Base-by-base conservation (phyloP, 306 rosid genomes). In the Castanea crenata region DNA sequence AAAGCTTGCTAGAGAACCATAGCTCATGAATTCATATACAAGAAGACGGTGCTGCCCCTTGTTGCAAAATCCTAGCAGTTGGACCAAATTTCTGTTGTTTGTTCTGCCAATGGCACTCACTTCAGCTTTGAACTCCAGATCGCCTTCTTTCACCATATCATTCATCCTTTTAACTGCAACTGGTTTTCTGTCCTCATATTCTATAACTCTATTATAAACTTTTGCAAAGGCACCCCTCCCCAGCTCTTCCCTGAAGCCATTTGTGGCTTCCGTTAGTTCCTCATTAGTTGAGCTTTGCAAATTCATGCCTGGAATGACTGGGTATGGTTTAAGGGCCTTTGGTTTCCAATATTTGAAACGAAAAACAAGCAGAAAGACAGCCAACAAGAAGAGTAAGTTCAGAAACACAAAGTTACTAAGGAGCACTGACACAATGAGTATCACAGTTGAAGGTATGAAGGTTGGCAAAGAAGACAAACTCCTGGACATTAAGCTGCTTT, bases 11-110 rank as follows among this genome's bases (percentile, higher is more conserved):
- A 83, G 69, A 0, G 83, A 51, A 25, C 85, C 89, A 35, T 83
- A 83, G 55, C 81, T 78, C 83, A 83, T 61, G 77, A 74, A 83
- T 77, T 86, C 83, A 51, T 83, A 86, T 8, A 86, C 87, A 27
- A 86, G 76, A 18, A 80, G 34, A 4, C 85, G 23, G 1, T 80
- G 71, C 31, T 34, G 44, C 4, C 77, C 82, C 55, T 87, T 80
- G 5, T 84, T 76, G 41, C 88, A 84, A 13, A 70, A 87, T 18
- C 90, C 82, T 6, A 84, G 32, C 38, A 87, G 49, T 52, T 52
- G 71, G 14, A 87, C 82, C 1, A 81, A 59, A 62, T 84, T 87
- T 74, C 75, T 78, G 71, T 78, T 87, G 69, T 83, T 84, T 3
- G 81, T 86, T 55, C 67, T 73, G 6, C 83, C 88, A 29, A 85